Conservation (phyloP, 2,329 filamentous ascomycete genomes). For the Cladosporium oxysporum region DNA sequence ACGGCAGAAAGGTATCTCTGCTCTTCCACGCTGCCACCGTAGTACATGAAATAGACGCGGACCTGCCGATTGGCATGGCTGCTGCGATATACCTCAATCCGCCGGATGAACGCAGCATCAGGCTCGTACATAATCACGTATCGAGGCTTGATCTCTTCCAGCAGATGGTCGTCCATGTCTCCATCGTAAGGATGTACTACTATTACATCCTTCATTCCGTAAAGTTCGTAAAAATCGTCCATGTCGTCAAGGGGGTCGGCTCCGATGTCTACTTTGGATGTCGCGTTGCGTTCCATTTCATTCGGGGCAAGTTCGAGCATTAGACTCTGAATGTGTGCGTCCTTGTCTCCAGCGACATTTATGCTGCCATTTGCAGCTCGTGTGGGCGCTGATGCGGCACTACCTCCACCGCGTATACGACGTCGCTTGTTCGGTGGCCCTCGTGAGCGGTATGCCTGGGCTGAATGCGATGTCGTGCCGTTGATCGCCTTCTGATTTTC, state of each 20-base stretch:
- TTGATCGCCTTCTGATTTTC: conserved; percentile 78
- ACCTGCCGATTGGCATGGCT: conserved; percentile 89
- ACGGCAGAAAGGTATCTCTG: conserved; percentile 88
- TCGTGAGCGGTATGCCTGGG: conserved; percentile 54
- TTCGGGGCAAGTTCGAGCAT: conserved; percentile 83
- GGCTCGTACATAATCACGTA: conserved; percentile 99
- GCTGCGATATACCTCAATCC: conserved; percentile 93
- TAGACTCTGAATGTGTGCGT: conserved; percentile 76
- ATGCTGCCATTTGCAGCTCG: conserved; percentile 74
- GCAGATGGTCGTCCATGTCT: conserved; percentile 92
- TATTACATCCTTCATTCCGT: conserved; percentile 85
- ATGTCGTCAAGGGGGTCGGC: conserved; percentile 83
- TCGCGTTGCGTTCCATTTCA: conserved; percentile 64
- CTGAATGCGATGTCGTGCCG: conserved; percentile 54
- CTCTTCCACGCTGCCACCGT: conserved; percentile 91
- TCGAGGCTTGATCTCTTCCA: conserved; percentile 88
- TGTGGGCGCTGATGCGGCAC: conserved; percentile 57
- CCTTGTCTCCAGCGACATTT: conserved; percentile 77
- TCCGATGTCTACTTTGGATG: conserved; percentile 72
- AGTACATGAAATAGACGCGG: conserved; percentile 95
- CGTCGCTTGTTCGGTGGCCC: conserved; percentile 83
- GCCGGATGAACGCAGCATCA: conserved; percentile 87
- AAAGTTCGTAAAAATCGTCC: conserved; percentile 89
- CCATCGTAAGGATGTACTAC: conserved; percentile 92
- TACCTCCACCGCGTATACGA: conserved; percentile 76